A percentile compares a stretch with the other conserved stretches of the same genome.
Evolutionary conservation across 2,329 filamentous ascomycete species (phyloP).

Genomic region (Tolypocladium tundrense): DNA sequence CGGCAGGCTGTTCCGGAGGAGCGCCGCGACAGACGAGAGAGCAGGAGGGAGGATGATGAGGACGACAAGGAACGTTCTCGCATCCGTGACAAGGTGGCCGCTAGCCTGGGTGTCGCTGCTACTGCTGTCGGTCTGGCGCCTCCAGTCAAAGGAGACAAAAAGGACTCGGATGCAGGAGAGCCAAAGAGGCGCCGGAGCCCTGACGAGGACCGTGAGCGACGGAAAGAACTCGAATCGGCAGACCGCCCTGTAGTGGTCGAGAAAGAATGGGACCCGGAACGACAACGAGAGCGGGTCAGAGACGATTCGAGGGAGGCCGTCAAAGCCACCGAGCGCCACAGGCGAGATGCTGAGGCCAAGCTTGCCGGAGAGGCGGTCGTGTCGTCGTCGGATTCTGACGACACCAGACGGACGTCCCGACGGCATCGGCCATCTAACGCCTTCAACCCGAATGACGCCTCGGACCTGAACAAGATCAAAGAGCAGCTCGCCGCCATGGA

Average conservation of each 20-base stretch:
- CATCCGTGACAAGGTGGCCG: conserved; percentile 36
- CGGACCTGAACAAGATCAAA: conserved; percentile 37
- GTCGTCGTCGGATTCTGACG: conserved; percentile 30
- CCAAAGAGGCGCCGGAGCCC: conserved; percentile 17
- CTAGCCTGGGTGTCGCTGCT: conserved; percentile 37
- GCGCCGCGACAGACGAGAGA: conserved; percentile 18
- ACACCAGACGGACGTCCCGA: conserved; percentile 26
- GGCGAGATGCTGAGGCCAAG: conserved; percentile 27
- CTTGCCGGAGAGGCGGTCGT: conserved; percentile 23
- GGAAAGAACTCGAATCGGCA: conserved; percentile 10
- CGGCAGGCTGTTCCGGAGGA: conserved; percentile 14
- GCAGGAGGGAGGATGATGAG: conserved; percentile 18
- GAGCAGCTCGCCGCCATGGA: conserved; percentile 36
- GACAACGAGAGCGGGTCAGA: conserved; percentile 10
- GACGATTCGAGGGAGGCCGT: conserved; percentile 4
- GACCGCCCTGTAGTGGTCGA: conserved; percentile 8
- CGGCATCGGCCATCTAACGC: conserved; percentile 26
- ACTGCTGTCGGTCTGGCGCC: conserved; percentile 34
- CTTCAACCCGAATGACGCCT: conserved; percentile 44
- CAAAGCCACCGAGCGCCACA: conserved; percentile 18
- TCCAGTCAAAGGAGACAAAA: conserved; percentile 25
- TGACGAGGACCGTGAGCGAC: conserved; percentile 17
- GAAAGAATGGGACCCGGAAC: conserved; percentile 5
- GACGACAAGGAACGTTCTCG: conserved; percentile 32
- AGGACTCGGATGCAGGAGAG: conserved; percentile 21